Evolutionary conservation across 202 grass and related monocot genomes (phyloP), one percentile per base, ranked within the genome.

Genomic region (Setaria viridis): DNA sequence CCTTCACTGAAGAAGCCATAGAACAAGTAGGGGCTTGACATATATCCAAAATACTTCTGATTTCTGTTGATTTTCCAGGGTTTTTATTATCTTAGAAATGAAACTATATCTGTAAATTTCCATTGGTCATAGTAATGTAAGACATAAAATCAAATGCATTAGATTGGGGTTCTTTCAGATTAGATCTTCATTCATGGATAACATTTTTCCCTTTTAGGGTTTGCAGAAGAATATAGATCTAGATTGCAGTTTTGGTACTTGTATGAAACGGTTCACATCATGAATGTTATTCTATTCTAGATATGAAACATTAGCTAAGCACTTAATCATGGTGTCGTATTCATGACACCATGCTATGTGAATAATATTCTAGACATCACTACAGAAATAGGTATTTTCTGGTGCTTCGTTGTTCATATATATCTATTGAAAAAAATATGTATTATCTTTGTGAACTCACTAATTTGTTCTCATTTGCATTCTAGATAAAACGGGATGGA

Each of bases 1-100:
- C 96, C 80, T 99, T 99, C 87, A 99, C 93, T 20, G 96, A 99
- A 90, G 97, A 99, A 96, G 97, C 93, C 91, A 99, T 99, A 86
- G 85, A 96, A 89, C 97, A 94, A 88, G 97, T 96, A 87, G 29
- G 69, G 60, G 33, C 25, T 70, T 88, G 46, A 1, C 59, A 66
- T 70, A 82, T 49, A 13, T 35, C 35, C 42, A 49, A 75, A 80
- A 54, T 4, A n/a, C 59, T 62, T 67, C 30, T 72, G 79, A 81
- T 1, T 81, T 77, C 11, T 80, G 46, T 62, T 74, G 53, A 41
- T 65, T 69, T 82, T 89, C 1, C 57, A 15, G 42, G 42, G 2
- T 17, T 62, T 83, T 37, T 9, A 43, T 54, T 51, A 12, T 83
- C 54, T 80, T 45, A 87, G 43, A 21, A 68, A 74, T 17, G 21